A percentile compares a stretch with the other conserved stretches of the same genome.
Evolutionary conservation across 2,329 filamentous ascomycete species (phyloP).

Genomic region (Diaporthe caulivora): DNA sequence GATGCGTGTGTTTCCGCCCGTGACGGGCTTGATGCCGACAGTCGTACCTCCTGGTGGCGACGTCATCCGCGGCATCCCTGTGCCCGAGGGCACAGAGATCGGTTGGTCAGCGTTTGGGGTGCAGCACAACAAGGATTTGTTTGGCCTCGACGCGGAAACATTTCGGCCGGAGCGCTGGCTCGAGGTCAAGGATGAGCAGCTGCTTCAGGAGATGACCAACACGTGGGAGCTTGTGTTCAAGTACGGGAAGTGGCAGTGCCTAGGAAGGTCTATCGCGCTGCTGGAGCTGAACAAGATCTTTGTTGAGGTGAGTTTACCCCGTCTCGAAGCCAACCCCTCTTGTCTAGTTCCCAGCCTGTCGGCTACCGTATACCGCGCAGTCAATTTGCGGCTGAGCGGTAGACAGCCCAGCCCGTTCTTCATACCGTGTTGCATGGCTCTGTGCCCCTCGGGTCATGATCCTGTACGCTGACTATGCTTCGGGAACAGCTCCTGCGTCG

Average conservation of each 20-base stretch:
- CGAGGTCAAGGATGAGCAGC: conserved; percentile 49
- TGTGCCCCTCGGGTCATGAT: neutral
- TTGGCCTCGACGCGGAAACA: conserved; percentile 54
- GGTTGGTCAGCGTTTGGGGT: conserved; percentile 57
- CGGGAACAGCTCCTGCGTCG: conserved; percentile 40
- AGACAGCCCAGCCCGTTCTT: neutral
- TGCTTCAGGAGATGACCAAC: conserved; percentile 51
- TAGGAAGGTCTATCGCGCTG: conserved; percentile 59
- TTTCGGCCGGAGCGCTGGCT: conserved; percentile 66
- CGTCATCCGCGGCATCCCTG: conserved; percentile 52
- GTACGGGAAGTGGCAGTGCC: conserved; percentile 56
- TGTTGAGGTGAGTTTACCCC: conserved; percentile 52
- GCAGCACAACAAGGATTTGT: conserved; percentile 52
- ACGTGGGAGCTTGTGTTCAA: conserved; percentile 59
- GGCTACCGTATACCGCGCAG: neutral
- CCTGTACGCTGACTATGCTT: neutral
- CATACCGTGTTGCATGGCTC: too few relatives aligned
- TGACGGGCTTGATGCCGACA: conserved; percentile 52
- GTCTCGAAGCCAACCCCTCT: neutral
- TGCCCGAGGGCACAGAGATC: conserved; percentile 61
- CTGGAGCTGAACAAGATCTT: conserved; percentile 60
- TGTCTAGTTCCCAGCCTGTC: neutral
- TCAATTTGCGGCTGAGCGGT: neutral
- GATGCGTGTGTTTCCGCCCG: conserved; percentile 59
- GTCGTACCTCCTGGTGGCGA: conserved; percentile 54